Conservation (phyloP, 805 yeast genomes). For the Yamadazyma philogaea region DNA sequence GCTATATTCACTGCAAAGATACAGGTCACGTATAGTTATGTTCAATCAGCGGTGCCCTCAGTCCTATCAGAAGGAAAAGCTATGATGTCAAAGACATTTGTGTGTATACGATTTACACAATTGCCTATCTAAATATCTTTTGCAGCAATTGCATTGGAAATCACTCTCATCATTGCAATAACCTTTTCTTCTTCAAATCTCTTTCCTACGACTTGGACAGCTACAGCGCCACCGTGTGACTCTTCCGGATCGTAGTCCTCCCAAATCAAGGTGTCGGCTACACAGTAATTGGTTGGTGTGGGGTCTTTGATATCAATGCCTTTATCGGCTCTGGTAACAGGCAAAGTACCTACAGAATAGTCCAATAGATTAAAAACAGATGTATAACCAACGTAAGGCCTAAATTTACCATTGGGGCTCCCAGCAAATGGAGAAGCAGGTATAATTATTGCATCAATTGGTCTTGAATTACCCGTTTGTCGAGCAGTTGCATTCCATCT, state of each 20-base stretch:
- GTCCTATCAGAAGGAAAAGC: no score
- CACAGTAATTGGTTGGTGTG: constrained; percentile 39
- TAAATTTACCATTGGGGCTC: constrained; percentile 61
- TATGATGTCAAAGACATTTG: no score
- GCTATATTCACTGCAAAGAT: no score
- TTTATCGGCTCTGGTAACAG: constrained; percentile 51
- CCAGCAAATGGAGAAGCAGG: constrained; percentile 68
- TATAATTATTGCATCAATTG: constrained; percentile 42
- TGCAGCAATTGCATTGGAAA: constrained; percentile 27
- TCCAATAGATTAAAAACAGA: constrained; percentile 70
- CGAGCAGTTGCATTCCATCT: constrained; percentile 50
- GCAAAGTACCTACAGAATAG: constrained; percentile 60
- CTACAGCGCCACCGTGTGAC: constrained; percentile 52
- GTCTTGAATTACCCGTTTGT: constrained; percentile 54
- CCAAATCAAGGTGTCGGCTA: constrained; percentile 47
- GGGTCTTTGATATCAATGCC: constrained; percentile 34
- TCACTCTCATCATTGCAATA: constrained; percentile 42
- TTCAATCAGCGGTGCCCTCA: no score
- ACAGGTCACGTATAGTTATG: no score
- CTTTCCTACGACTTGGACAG: constrained; percentile 51
- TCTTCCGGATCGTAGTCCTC: constrained; percentile 46
- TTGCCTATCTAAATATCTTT: constrained; percentile 1
- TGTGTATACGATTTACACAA: no score
- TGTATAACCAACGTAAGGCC: constrained; percentile 79
- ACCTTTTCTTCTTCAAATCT: constrained; percentile 57